Evolutionary conservation across 306 rosid genomes (phyloP).

Genomic region (Begonia peltatifolia): DNA sequence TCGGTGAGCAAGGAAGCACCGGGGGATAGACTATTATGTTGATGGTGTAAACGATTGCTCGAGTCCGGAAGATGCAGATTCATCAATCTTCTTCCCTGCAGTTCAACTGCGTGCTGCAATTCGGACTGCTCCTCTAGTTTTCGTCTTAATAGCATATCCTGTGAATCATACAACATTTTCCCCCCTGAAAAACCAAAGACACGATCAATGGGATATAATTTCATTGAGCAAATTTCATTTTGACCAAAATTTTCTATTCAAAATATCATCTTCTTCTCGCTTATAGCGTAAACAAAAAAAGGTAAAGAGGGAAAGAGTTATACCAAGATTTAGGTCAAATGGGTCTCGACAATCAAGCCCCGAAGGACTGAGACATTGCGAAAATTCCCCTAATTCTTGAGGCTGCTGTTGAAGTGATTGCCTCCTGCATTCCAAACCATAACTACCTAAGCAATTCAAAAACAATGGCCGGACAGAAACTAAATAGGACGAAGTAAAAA

Average conservation of each 20-base stretch:
- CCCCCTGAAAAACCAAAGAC: slow-evolving; percentile 30
- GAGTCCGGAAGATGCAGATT: slow-evolving; percentile 79
- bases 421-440: slow-evolving; percentile 26
- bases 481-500: not conserved
- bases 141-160: slow-evolving; percentile 55
- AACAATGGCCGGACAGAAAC: not conserved
- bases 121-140: slow-evolving; percentile 77
- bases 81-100: slow-evolving; percentile 74
- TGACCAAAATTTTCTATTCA: no score
- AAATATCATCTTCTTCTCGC: no score
- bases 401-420: slow-evolving; percentile 26
- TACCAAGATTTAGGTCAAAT: slow-evolving; percentile 28
- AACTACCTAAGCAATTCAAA: not conserved
- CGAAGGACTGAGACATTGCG: slow-evolving; percentile 37
- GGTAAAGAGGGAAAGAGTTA: not conserved
- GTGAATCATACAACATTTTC: slow-evolving; percentile 51
- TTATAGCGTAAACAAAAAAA: not conserved
- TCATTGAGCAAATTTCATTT: no score
- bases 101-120: slow-evolving; percentile 68
- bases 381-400: slow-evolving; percentile 37
- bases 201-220: not conserved
- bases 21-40: slow-evolving; percentile 65
- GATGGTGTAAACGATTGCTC: slow-evolving; percentile 45
- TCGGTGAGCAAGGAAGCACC: slow-evolving; percentile 44
- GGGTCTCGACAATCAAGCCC: slow-evolving; percentile 31